These are phyloP conservation scores for Vigna angularis DNA, from an alignment of 306 rosid species.

Conservation along the genomic window DNA sequence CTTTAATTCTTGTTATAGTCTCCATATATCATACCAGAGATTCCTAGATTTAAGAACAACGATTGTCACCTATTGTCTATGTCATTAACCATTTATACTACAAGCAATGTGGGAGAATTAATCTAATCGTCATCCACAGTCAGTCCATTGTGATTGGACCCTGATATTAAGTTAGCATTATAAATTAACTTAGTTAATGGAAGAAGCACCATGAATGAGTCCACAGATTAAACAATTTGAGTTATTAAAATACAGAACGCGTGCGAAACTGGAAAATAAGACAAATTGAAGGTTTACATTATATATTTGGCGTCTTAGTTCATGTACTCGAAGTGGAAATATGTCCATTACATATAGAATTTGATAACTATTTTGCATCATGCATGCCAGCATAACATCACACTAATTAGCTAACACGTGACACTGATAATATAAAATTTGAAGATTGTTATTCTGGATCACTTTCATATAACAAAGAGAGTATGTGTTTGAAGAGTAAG, in stretches of 20 bases:
- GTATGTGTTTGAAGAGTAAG: background rate
- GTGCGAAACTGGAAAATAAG: slow-evolving; percentile 30
- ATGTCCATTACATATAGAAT: background rate
- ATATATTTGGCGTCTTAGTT: slow-evolving; percentile 34
- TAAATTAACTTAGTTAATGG: slow-evolving; percentile 19
- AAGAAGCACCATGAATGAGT: slow-evolving; percentile 36
- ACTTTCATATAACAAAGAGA: background rate
- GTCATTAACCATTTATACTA: too few species aligned
- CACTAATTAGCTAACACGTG: slow-evolving; percentile 3
- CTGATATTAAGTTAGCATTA: slow-evolving; percentile 20
- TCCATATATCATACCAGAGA: too few species aligned
- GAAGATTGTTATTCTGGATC: background rate
- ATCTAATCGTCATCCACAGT: slow-evolving; percentile 35
- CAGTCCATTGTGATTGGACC: slow-evolving; percentile 36
- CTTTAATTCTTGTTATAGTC: too few species aligned
- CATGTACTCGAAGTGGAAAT: slow-evolving; percentile 37
- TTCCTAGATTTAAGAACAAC: too few species aligned
- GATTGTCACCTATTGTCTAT: too few species aligned
- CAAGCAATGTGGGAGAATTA: background rate
- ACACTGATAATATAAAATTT: background rate
- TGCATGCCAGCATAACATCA: slow-evolving; percentile 31
- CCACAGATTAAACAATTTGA: slow-evolving; percentile 28
- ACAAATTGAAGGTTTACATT: slow-evolving; percentile 27
- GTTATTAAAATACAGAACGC: slow-evolving; percentile 24
- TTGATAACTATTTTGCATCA: slow-evolving; percentile 25